phyloP scores from a whole-genome alignment of 2,329 filamentous ascomycete species.

The Ophioceras dolichostomum region DNA sequence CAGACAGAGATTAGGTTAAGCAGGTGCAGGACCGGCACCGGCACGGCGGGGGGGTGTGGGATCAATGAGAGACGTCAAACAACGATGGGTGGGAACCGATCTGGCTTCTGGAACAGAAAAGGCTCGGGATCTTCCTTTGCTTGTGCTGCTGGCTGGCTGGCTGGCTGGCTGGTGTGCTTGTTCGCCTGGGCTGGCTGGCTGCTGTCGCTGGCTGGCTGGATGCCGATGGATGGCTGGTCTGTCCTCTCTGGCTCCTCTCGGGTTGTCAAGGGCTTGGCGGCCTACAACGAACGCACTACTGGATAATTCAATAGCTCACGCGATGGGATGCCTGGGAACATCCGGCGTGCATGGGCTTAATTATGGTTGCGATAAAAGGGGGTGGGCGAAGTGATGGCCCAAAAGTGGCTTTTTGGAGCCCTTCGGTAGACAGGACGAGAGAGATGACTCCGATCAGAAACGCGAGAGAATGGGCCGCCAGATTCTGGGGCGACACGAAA shows the following conservation, averaged over 20 bases:
- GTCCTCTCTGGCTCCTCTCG: too few species aligned
- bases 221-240: too few species aligned
- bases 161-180: neutral
- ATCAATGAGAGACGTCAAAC: too few species aligned
- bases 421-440: neutral
- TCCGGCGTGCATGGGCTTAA: neutral
- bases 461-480: neutral
- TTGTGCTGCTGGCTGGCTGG: neutral
- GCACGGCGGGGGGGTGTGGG: neutral
- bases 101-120: neutral
- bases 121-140: constrained; percentile 1
- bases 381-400: neutral
- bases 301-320: neutral
- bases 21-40: too few species aligned
- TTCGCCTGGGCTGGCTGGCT: neutral
- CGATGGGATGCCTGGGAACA: neutral
- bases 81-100: neutral
- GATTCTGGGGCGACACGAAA: constrained; percentile 1
- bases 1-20: neutral
- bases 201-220: too few species aligned
- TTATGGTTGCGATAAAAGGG: neutral
- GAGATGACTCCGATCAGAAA: neutral
- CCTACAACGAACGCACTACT: neutral
- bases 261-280: neutral
- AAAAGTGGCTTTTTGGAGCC: neutral